Percentiles rank a stretch among this genome's conserved stretches.
Evolutionary conservation across 352 stramenopile genomes (phyloP).

Genomic region (Hyaloperonospora brassicae): DNA sequence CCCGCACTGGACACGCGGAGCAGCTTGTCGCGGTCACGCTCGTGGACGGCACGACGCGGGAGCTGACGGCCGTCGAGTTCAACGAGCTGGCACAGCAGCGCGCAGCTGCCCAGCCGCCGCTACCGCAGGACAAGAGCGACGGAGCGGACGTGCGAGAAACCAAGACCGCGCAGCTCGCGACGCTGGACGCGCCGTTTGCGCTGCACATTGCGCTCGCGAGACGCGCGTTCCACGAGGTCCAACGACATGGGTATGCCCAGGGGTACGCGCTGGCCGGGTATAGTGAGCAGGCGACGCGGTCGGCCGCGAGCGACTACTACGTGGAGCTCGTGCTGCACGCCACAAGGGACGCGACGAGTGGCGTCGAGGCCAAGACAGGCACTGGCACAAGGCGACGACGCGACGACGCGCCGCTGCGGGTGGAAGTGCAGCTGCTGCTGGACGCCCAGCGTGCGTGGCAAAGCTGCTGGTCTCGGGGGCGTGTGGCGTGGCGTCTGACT

Average conservation of each 20-base stretch:
- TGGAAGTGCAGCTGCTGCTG: conserved; percentile 46
- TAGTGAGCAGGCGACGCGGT: conserved; percentile 31
- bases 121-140: conserved; percentile 21
- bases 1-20: conserved; percentile 9
- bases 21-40: conserved; percentile 32
- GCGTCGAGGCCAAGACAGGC: conserved; percentile 21
- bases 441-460: conserved; percentile 24
- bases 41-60: conserved; percentile 34
- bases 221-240: conserved; percentile 43
- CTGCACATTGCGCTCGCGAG: conserved; percentile 37
- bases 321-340: conserved; percentile 26
- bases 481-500: conserved; percentile 1
- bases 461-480: background rate
- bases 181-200: conserved; percentile 40
- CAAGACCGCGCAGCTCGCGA: conserved; percentile 29
- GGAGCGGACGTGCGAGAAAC: conserved; percentile 21
- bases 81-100: conserved; percentile 28
- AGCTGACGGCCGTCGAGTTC: conserved; percentile 43
- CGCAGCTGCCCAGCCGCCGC: conserved; percentile 24
- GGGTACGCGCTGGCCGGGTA: conserved; percentile 49
- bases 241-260: conserved; percentile 50
- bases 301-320: conserved; percentile 15
- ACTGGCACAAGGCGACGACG: conserved; percentile 19
- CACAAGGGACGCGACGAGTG: conserved; percentile 15
- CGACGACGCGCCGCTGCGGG: conserved; percentile 25